Percentiles rank a stretch among this genome's conserved stretches.
Evolutionary conservation across 371 early-diverging fungal genomes (phyloP).

Genomic region (Mortierella sp.): DNA sequence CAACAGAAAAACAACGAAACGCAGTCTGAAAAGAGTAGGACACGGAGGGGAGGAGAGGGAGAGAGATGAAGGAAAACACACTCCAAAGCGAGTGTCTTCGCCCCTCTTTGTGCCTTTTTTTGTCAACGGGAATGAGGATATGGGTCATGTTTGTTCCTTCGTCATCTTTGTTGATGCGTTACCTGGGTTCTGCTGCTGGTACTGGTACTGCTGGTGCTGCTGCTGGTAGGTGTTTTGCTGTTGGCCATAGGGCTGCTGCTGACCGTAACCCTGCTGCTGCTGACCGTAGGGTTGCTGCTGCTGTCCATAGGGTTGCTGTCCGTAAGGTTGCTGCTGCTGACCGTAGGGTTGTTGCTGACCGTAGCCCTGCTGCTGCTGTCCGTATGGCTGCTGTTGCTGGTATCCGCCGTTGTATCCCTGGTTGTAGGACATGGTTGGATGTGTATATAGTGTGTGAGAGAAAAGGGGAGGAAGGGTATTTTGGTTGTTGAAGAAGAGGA

Average conservation of each 20-base stretch:
- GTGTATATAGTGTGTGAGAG: neutral
- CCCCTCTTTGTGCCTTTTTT: neutral
- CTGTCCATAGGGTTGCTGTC: conserved; percentile 1
- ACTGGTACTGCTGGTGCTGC: conserved; percentile 15
- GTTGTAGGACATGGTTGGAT: conserved; percentile 21
- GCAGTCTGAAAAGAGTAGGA: too few relatives aligned
- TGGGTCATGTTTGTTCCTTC: conserved; percentile 5
- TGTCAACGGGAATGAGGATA: neutral
- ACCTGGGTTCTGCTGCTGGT: conserved; percentile 34
- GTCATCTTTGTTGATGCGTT: too few relatives aligned
- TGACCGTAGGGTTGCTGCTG: conserved; percentile 19
- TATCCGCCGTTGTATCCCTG: conserved; percentile 28
- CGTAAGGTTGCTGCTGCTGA: conserved; percentile 13
- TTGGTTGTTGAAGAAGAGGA: neutral
- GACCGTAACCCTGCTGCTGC: conserved; percentile 24
- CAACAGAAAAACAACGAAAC: too few relatives aligned
- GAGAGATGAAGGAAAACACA: too few relatives aligned
- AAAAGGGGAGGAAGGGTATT: neutral
- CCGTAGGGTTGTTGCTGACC: too few relatives aligned
- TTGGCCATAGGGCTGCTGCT: conserved; percentile 22
- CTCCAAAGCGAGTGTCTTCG: neutral
- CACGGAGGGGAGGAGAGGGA: too few relatives aligned
- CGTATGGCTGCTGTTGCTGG: conserved; percentile 31
- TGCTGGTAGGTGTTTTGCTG: conserved; percentile 21
- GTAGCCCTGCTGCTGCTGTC: conserved; percentile 20